These are phyloP conservation scores for Tylopilus orsonianus DNA, from an alignment of 1,284 basidiomycete species.

Conservation along the genomic window DNA sequence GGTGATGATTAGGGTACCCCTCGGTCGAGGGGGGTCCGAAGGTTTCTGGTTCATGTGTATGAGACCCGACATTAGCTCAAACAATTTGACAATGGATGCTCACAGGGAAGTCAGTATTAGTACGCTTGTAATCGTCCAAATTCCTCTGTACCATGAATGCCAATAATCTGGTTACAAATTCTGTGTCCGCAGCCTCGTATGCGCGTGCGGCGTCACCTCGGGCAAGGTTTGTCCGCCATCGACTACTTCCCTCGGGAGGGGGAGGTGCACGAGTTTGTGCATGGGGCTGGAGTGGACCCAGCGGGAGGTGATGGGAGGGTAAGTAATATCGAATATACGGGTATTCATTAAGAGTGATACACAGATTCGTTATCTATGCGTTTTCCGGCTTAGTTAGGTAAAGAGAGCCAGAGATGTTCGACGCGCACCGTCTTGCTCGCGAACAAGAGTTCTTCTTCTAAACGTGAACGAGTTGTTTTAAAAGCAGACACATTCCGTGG, in stretches of 20 bases:
- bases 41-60: slow-evolving; percentile 49
- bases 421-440: slow-evolving; percentile 60
- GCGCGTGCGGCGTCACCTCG: slow-evolving; percentile 64
- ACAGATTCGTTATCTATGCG: slow-evolving; percentile 81
- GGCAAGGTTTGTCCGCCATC: slow-evolving; percentile 75
- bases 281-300: slow-evolving; percentile 81
- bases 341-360: slow-evolving; percentile 91
- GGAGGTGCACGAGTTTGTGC: slow-evolving; percentile 58
- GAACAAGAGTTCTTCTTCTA: slow-evolving; percentile 84
- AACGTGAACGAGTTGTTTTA: slow-evolving; percentile 58
- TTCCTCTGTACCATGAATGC: slow-evolving; percentile 81
- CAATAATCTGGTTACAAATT: slow-evolving; percentile 74
- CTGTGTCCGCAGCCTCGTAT: slow-evolving; percentile 64
- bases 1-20: slow-evolving; percentile 86
- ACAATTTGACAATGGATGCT: slow-evolving; percentile 18
- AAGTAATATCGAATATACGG: slow-evolving; percentile 95
- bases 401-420: not conserved
- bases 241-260: slow-evolving; percentile 56
- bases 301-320: slow-evolving; percentile 78
- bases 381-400: slow-evolving; percentile 5
- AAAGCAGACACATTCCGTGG: slow-evolving; percentile 67
- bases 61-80: slow-evolving; percentile 4
- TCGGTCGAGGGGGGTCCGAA: slow-evolving; percentile 65
- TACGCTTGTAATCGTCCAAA: slow-evolving; percentile 83
- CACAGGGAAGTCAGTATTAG: slow-evolving; percentile 86